phyloP scores from a whole-genome alignment of 148 eudicot genomes.

The Heliosperma pusillum region DNA sequence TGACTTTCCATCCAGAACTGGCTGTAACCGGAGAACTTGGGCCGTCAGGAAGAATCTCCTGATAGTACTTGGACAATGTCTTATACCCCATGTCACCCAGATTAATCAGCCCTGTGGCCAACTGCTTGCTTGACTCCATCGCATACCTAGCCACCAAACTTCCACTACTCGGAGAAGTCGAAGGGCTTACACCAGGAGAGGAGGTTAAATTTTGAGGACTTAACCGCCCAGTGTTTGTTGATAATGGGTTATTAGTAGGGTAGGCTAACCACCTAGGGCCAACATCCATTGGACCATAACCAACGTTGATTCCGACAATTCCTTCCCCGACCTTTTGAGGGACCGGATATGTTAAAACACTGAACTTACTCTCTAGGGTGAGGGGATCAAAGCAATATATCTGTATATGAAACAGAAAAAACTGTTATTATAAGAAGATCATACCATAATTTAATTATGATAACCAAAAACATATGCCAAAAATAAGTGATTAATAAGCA shows the following conservation, averaged over 20 bases:
- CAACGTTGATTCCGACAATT: slow-evolving; percentile 58
- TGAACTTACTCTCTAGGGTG: slow-evolving; percentile 84
- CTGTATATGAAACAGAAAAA: slow-evolving; percentile 43
- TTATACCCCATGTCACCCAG: slow-evolving; percentile 87
- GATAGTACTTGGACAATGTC: slow-evolving; percentile 79
- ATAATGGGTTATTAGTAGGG: slow-evolving; percentile 74
- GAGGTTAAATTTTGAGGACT: slow-evolving; percentile 88
- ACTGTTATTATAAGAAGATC: slow-evolving; percentile 9
- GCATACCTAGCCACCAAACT: slow-evolving; percentile 85
- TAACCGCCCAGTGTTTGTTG: slow-evolving; percentile 70
- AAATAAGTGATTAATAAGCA: not conserved
- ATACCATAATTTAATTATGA: not conserved
- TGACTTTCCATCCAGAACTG: slow-evolving; percentile 59
- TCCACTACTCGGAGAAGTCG: slow-evolving; percentile 87
- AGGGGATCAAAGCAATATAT: slow-evolving; percentile 90
- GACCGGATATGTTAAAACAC: slow-evolving; percentile 88
- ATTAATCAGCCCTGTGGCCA: slow-evolving; percentile 78
- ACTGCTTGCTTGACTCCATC: slow-evolving; percentile 87
- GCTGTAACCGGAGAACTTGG: slow-evolving; percentile 62
- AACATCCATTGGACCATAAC: slow-evolving; percentile 95
- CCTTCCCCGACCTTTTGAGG: slow-evolving; percentile 77
- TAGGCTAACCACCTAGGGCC: slow-evolving; percentile 97
- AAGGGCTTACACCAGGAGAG: slow-evolving; percentile 84
- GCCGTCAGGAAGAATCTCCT: slow-evolving; percentile 82
- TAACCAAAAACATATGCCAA: not conserved